phyloP scores from a whole-genome alignment of 352 stramenopile species.

The Globisporangium orthogonon region DNA sequence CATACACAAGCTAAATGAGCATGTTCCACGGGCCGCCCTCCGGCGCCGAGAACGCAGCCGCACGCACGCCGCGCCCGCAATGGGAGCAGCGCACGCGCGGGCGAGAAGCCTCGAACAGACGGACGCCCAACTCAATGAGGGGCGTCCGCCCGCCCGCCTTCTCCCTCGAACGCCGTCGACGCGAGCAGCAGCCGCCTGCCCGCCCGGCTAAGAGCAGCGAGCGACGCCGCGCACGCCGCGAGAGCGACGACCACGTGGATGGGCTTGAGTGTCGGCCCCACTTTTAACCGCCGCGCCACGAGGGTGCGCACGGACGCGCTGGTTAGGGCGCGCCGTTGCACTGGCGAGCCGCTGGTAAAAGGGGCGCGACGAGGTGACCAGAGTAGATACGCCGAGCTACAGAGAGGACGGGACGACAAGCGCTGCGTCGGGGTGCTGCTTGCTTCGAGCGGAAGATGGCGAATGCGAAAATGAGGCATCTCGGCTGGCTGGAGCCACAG shows the following conservation, averaged over 20 bases:
- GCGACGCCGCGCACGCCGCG: not conserved
- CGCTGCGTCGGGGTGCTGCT: not conserved
- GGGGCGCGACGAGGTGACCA: conserved; percentile 20
- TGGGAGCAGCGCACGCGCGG: conserved; percentile 29
- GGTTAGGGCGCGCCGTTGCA: conserved; percentile 13
- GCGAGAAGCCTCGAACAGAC: conserved; percentile 21
- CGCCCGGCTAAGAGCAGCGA: not conserved
- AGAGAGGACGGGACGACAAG: no score
- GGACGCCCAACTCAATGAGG: not conserved
- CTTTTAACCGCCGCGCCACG: conserved; percentile 69
- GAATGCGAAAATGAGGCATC: not conserved
- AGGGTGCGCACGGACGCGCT: conserved; percentile 9
- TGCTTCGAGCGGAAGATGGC: not conserved
- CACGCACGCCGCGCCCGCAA: conserved; percentile 28
- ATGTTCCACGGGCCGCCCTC: conserved; percentile 31
- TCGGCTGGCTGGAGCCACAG: not conserved
- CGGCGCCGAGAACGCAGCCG: conserved; percentile 37
- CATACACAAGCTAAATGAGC: not conserved
- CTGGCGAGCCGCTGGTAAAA: conserved; percentile 65
- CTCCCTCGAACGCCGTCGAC: conserved; percentile 21
- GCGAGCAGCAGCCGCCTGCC: not conserved
- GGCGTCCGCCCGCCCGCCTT: not conserved
- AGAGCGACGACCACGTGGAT: conserved; percentile 19
- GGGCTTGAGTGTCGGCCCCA: conserved; percentile 48
- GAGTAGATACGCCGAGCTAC: not conserved